These are phyloP conservation scores for Cucumis melo DNA, from an alignment of 306 rosid species.

Conservation along the genomic window DNA sequence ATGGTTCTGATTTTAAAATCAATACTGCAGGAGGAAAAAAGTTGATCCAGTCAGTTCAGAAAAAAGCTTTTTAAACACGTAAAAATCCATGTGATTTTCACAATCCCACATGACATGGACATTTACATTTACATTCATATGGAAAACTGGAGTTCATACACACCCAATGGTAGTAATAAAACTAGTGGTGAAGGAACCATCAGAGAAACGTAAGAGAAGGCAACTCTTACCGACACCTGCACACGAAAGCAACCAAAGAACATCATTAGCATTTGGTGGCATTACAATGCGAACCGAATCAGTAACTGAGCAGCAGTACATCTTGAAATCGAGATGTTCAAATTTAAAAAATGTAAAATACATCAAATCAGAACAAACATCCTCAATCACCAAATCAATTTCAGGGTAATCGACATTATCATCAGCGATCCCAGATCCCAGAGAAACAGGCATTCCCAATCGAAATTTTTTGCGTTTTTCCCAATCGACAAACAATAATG, in stretches of 20 bases:
- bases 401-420: background rate
- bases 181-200: slow-evolving; percentile 89
- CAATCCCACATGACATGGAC: background rate
- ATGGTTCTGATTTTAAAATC: slow-evolving; percentile 90
- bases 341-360: background rate
- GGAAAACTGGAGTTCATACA: slow-evolving; percentile 10
- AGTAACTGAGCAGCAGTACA: background rate
- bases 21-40: slow-evolving; percentile 45
- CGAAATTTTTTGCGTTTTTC: background rate
- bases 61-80: slow-evolving; percentile 6
- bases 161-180: slow-evolving; percentile 94
- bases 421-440: background rate
- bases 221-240: slow-evolving; percentile 99
- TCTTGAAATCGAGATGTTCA: background rate
- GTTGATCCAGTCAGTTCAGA: slow-evolving; percentile 8
- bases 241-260: slow-evolving; percentile 7
- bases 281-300: background rate
- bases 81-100: background rate
- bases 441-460: background rate
- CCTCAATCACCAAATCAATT: background rate
- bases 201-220: slow-evolving; percentile 91
- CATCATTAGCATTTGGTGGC: background rate
- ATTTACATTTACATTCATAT: background rate
- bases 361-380: background rate
- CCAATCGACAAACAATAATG: background rate